phyloP scores from a whole-genome alignment of 2,329 filamentous ascomycete genomes.

The Diaporthe aspalathi region DNA sequence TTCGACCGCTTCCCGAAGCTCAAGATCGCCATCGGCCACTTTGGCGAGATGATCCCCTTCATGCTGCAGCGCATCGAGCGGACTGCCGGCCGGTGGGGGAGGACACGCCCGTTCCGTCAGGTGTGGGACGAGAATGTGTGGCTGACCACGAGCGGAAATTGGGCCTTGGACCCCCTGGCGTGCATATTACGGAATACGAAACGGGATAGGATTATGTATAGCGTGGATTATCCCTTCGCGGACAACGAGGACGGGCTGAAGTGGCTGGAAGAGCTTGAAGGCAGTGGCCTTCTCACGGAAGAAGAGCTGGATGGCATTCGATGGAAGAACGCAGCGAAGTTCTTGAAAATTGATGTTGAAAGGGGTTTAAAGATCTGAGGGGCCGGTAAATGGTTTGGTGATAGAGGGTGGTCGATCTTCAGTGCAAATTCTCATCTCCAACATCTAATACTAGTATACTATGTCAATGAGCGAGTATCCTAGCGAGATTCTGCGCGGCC shows the following conservation, averaged over 20 bases:
- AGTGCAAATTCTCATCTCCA: no score
- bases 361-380: slow-evolving; percentile 32
- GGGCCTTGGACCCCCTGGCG: slow-evolving; percentile 59
- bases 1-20: slow-evolving; percentile 66
- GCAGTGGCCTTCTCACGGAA: slow-evolving; percentile 60
- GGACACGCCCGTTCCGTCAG: slow-evolving; percentile 53
- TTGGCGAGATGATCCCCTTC: slow-evolving; percentile 65
- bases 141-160: slow-evolving; percentile 67
- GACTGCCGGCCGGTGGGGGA: slow-evolving; percentile 45
- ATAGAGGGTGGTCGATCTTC: no score
- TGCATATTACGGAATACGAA: slow-evolving; percentile 57
- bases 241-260: slow-evolving; percentile 59
- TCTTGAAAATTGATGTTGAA: slow-evolving; percentile 52
- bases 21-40: slow-evolving; percentile 66
- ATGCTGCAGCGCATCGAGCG: slow-evolving; percentile 60
- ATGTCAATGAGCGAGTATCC: no score
- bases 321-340: slow-evolving; percentile 61
- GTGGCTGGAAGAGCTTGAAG: slow-evolving; percentile 60
- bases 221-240: slow-evolving; percentile 68
- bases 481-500: no score
- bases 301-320: slow-evolving; percentile 62
- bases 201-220: slow-evolving; percentile 65
- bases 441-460: no score
- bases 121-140: slow-evolving; percentile 68
- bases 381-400: not conserved